phyloP scores from a whole-genome alignment of 1,284 basidiomycete genomes.

The Waitea zeae region DNA sequence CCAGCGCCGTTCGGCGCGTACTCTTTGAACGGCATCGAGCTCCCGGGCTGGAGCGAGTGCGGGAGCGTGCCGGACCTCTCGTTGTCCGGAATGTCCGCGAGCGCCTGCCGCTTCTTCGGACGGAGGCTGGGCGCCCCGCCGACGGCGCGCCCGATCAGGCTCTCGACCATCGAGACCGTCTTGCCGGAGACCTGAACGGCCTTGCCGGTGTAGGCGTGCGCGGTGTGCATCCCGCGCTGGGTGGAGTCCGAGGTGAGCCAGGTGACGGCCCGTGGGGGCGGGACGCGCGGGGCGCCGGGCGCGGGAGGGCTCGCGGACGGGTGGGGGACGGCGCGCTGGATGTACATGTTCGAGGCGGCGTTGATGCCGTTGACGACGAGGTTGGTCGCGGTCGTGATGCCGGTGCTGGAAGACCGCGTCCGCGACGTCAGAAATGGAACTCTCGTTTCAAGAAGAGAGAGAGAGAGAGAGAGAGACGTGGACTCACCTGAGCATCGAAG shows the following conservation, averaged over 20 bases:
- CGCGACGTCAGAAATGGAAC: too few relatives aligned
- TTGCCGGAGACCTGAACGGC: conserved; percentile 50
- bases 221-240: conserved; percentile 34
- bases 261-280: conserved; percentile 34
- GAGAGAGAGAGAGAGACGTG: conserved; percentile 1
- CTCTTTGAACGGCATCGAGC: too few relatives aligned
- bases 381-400: conserved; percentile 51
- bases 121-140: conserved; percentile 10
- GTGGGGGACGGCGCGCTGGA: conserved; percentile 32
- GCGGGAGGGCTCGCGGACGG: conserved; percentile 12
- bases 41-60: too few relatives aligned
- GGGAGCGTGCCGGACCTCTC: too few relatives aligned
- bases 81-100: too few relatives aligned
- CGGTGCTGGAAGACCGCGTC: conserved; percentile 28
- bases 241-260: conserved; percentile 45
- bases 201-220: conserved; percentile 47
- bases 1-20: too few relatives aligned
- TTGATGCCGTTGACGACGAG: conserved; percentile 45
- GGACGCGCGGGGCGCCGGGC: conserved; percentile 20
- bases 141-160: conserved; percentile 34
- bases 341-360: conserved; percentile 45
- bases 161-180: conserved; percentile 45
- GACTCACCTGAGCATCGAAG: conserved; percentile 46
- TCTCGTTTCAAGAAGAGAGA: too few relatives aligned
- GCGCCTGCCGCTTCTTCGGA: too few relatives aligned